Base-by-base conservation (phyloP, 2,329 filamentous ascomycete species). In the Leptographium procerum region DNA sequence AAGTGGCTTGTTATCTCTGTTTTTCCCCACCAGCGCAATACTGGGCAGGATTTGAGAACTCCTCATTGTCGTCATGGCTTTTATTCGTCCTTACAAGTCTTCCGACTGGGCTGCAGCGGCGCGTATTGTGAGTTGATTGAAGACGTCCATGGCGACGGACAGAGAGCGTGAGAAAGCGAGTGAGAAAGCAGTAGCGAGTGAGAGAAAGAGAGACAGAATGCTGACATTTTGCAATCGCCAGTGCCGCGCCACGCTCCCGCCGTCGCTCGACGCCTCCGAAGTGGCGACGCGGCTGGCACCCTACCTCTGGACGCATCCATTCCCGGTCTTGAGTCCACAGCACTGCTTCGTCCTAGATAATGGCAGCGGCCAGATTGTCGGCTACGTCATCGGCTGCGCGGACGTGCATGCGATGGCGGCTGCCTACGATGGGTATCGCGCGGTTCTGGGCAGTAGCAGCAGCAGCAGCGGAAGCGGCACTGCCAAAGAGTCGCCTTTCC, bases 301-400 rank as follows among this genome's bases (percentile, higher is more conserved):
- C 1, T 79, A 79, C 67, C 63, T 79, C 64, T 80, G 77, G 77
- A 77, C 75, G 10, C 76, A 78, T 64, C 76, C 72, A 43, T 79
- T 75, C 70, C 77, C 75, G 19, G 68, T 72, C 63, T 73, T 79
- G 60, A 75, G 69, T 10, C 75, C 76, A 0, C 47, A 61, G 13
- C 73, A 72, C 16, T 77, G 75, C 69, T 74, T 76, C 66, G 72
- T 79, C 13, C 71, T 80, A 16, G 77, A 78, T 66, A 73, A 78
- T 65, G 76, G 76, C 48, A 50, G 63, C 4, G 77, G 75, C 3
- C 61, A 53, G 9, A 72, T 70, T 1, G 76, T 78, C 36, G 77
- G 77, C n/a, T 80, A 80, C 68, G 75, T 76, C 61, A 73, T 79
- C 66, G 75, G 75, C 57, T 70, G 69, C 53, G 69, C 77, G 11